A percentile compares a stretch with the other conserved stretches of the same genome.
Evolutionary conservation across 768 basidiomycete species (phyloP).

Genomic region (Clitopilus hobsonii): DNA sequence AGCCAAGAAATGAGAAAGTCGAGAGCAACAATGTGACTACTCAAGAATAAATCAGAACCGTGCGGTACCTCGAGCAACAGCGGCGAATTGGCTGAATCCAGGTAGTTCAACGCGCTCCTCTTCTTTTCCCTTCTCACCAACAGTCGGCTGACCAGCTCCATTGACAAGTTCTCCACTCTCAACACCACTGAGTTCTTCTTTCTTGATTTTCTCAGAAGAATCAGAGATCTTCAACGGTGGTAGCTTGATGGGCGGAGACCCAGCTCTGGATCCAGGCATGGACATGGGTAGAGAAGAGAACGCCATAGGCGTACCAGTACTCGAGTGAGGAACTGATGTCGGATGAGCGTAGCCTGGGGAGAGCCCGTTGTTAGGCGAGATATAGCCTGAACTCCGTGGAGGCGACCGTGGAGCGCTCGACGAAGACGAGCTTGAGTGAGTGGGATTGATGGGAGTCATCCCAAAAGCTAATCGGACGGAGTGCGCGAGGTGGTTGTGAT

Average conservation of each 20-base stretch:
- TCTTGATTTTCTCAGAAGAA: constrained; percentile 17
- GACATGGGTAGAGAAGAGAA: constrained; percentile 22
- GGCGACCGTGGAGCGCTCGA: constrained; percentile 7
- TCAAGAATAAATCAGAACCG: constrained; percentile 16
- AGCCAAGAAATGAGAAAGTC: too few relatives aligned
- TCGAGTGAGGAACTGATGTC: constrained; percentile 8
- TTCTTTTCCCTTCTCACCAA: constrained; percentile 9
- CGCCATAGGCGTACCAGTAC: constrained; percentile 12
- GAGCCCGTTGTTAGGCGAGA: constrained; percentile 16
- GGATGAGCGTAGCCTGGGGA: constrained; percentile 15
- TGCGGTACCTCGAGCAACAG: constrained; percentile 30
- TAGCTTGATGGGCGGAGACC: constrained; percentile 67
- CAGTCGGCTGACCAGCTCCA: constrained; percentile 14
- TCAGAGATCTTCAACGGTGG: constrained; percentile 51
- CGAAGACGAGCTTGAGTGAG: constrained; percentile 21
- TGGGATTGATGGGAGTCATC: constrained; percentile 83
- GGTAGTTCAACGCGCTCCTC: constrained; percentile 48
- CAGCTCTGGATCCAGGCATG: constrained; percentile 57
- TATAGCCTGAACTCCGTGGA: constrained; percentile 2
- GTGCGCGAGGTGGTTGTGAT: constrained; percentile 70
- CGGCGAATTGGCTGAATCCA: constrained; percentile 61
- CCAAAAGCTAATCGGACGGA: constrained; percentile 86
- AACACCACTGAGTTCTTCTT: constrained; percentile 2
- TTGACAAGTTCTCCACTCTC: constrained; percentile 4
- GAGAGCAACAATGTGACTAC: not conserved